phyloP scores from a whole-genome alignment of 2,329 filamentous ascomycete genomes.

The Ploettnerulaceae sp. region DNA sequence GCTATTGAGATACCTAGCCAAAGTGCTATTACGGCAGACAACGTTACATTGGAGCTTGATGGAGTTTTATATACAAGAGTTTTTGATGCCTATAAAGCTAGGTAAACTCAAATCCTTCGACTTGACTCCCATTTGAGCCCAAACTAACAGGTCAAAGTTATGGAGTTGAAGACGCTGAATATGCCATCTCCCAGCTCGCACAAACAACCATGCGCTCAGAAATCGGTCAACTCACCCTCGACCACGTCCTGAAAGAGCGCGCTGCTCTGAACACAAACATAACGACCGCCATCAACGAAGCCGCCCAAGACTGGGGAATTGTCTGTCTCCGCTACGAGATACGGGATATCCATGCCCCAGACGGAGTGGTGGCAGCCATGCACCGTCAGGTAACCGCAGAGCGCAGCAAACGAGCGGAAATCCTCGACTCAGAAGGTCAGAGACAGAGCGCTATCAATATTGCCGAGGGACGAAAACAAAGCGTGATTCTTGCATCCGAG shows the following conservation, averaged over 20 bases:
- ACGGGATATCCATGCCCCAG: slow-evolving; percentile 93
- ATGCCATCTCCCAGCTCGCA: slow-evolving; percentile 94
- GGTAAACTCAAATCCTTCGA: slow-evolving; percentile 46
- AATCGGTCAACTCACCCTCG: slow-evolving; percentile 91
- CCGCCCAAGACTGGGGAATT: slow-evolving; percentile 93
- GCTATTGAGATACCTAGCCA: slow-evolving; percentile 97
- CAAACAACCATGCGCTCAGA: slow-evolving; percentile 99
- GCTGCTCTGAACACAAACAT: slow-evolving; percentile 96
- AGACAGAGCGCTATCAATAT: slow-evolving; percentile 98
- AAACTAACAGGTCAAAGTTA: slow-evolving; percentile 54
- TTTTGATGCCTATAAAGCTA: slow-evolving; percentile 97
- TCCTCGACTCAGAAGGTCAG: slow-evolving; percentile 94
- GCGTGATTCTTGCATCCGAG: slow-evolving; percentile 92
- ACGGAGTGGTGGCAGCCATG: slow-evolving; percentile 93
- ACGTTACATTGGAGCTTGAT: slow-evolving; percentile 93
- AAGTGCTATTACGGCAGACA: slow-evolving; percentile 96
- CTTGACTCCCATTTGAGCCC: neutral
- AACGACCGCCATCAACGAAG: slow-evolving; percentile 97
- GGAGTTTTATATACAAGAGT: slow-evolving; percentile 93
- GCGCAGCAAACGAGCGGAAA: slow-evolving; percentile 94
- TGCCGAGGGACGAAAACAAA: slow-evolving; percentile 95
- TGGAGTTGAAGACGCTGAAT: slow-evolving; percentile 96
- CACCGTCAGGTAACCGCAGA: slow-evolving; percentile 97
- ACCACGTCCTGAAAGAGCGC: slow-evolving; percentile 96
- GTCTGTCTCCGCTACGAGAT: slow-evolving; percentile 97